Evolutionary conservation across 306 rosid genomes (phyloP).

Genomic region (Corylus avellana): DNA sequence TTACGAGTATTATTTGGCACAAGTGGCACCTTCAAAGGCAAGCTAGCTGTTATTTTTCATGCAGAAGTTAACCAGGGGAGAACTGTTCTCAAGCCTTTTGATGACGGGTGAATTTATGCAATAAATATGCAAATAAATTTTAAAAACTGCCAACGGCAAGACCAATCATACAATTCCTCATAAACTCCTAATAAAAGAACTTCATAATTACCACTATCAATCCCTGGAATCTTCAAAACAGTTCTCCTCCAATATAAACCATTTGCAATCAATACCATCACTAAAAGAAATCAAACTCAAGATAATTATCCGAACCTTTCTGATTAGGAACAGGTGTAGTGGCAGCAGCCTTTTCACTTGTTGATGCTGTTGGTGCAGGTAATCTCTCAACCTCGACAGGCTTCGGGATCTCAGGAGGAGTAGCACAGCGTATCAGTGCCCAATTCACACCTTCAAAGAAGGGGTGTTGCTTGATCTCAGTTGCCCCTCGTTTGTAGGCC

Average conservation of each 20-base stretch:
- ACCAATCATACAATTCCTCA: conserved; percentile 61
- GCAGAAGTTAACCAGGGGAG: neutral
- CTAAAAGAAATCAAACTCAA: conserved; percentile 99
- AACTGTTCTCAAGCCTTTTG: neutral
- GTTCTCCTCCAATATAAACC: conserved; percentile 53
- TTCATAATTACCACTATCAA: conserved; percentile 38
- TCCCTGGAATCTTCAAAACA: conserved; percentile 56
- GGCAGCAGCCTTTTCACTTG: conserved; percentile 56
- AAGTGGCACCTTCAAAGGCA: no score
- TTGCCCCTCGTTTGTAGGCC: conserved; percentile 92
- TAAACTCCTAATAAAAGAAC: conserved; percentile 33
- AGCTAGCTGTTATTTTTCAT: no score
- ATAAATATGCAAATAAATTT: neutral
- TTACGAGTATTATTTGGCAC: no score
- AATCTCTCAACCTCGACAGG: conserved; percentile 78
- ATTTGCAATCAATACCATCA: conserved; percentile 39
- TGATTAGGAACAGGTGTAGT: conserved; percentile 55
- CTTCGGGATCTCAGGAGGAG: conserved; percentile 95
- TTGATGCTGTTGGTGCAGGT: conserved; percentile 67
- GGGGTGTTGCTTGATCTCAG: conserved; percentile 94
- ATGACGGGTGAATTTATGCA: neutral
- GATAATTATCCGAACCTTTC: conserved; percentile 83
- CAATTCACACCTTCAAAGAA: conserved; percentile 98
- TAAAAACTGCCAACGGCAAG: neutral
- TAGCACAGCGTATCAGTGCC: conserved; percentile 97